Percentiles rank a stretch among this genome's conserved stretches.
These are phyloP conservation scores for Dioscorea zingiberensis DNA, from an alignment of 106 monocot genomes.

Conservation along the genomic window DNA sequence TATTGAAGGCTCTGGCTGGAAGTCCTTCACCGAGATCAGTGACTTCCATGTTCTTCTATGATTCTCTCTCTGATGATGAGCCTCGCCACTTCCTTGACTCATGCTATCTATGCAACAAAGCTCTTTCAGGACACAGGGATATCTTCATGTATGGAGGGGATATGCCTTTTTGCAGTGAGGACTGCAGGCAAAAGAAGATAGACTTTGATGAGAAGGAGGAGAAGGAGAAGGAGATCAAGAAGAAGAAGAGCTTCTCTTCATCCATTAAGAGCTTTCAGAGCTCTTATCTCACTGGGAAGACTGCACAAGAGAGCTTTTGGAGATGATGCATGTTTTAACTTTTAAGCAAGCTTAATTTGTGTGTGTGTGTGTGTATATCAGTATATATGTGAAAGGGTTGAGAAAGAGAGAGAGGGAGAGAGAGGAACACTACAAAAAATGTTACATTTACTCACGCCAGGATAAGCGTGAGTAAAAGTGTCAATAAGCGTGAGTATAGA, in stretches of 20 bases:
- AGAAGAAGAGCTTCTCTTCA: no score
- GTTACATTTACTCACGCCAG: no score
- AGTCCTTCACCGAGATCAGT: neutral
- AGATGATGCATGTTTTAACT: no score
- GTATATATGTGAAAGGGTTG: neutral
- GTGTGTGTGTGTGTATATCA: no score
- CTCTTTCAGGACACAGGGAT: neutral
- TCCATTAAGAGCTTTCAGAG: no score
- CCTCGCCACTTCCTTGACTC: slow-evolving; percentile 7
- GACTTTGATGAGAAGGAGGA: slow-evolving; percentile 1
- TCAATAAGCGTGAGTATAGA: no score
- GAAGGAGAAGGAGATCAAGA: neutral
- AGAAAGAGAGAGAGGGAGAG: no score
- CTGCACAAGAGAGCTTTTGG: neutral
- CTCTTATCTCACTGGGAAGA: neutral
- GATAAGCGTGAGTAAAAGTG: no score
- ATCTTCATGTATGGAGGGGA: slow-evolving; percentile 13
- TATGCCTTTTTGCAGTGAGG: slow-evolving; percentile 7
- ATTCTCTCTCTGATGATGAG: neutral
- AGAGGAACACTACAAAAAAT: no score
- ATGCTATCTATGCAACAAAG: slow-evolving; percentile 3
- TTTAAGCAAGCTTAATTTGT: no score
- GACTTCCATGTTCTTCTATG: neutral
- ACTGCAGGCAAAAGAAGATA: slow-evolving; percentile 8
- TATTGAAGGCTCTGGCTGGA: no score